Percentiles rank a stretch among this genome's conserved stretches.
Conservation (phyloP, 345 rosid species). For the Excoecaria agallocha region DNA sequence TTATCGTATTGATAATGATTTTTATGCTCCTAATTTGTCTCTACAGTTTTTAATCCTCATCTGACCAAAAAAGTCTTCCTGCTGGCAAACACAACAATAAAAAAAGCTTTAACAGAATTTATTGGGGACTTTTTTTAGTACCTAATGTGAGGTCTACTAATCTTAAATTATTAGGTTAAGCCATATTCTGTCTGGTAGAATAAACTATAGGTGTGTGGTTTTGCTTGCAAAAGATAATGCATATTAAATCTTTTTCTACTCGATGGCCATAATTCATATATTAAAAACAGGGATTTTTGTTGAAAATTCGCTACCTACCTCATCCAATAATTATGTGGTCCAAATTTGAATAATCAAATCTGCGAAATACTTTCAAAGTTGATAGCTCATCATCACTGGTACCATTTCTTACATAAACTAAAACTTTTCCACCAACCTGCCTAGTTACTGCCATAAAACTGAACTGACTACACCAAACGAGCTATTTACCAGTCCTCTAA, state of each 20-base stretch:
- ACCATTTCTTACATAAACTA: background rate
- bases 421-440: background rate
- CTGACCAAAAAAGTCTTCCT: background rate
- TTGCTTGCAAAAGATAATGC: background rate
- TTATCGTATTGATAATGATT: background rate
- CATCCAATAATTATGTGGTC: conserved; percentile 15
- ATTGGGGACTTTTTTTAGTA: background rate
- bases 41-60: background rate
- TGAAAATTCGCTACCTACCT: conserved; percentile 3
- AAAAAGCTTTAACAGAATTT: background rate
- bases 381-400: background rate
- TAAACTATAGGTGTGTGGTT: background rate
- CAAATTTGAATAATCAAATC: conserved; percentile 4
- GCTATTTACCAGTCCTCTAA: too few relatives aligned
- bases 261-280: background rate
- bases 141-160: conserved; percentile 20
- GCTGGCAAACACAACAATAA: background rate
- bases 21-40: background rate
- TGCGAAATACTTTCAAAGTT: background rate
- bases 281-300: background rate
- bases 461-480: too few relatives aligned
- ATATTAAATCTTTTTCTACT: background rate
- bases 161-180: background rate
- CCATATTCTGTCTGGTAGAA: background rate
- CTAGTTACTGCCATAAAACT: background rate